Percentiles rank a stretch among this genome's conserved stretches.
Evolutionary conservation across 345 rosid genomes (phyloP).

Genomic region (Durio zibethinus): DNA sequence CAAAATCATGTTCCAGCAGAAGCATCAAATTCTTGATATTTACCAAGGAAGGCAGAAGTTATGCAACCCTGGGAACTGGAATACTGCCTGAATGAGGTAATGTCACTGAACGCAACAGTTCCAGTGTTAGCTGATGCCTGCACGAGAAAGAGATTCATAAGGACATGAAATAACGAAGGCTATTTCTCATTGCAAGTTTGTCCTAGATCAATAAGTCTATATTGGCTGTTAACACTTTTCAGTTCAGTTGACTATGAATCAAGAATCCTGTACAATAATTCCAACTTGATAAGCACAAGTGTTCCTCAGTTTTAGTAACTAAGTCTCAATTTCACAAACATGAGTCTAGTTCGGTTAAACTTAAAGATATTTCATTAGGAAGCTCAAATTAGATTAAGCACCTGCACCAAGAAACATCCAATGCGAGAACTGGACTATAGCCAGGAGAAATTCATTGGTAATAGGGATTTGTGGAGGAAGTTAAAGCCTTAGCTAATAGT

Average conservation of each 20-base stretch:
- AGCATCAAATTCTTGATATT: not conserved
- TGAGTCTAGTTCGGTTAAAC: not conserved
- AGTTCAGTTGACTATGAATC: not conserved
- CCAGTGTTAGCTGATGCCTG: constrained; percentile 96
- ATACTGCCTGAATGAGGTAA: constrained; percentile 52
- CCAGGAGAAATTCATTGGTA: constrained; percentile 82
- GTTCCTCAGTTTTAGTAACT: not conserved
- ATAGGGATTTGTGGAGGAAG: constrained; percentile 79
- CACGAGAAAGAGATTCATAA: constrained; percentile 18
- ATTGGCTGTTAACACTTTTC: not conserved
- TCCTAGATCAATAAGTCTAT: not conserved
- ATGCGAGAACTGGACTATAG: constrained; percentile 74
- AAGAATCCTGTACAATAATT: too few relatives aligned
- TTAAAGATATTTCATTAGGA: not conserved
- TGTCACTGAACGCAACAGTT: constrained; percentile 86
- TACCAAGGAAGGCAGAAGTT: constrained; percentile 12
- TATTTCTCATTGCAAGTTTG: not conserved
- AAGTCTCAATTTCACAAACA: not conserved
- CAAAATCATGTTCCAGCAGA: constrained; percentile 21
- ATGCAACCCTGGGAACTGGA: constrained; percentile 53
- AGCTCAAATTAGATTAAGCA: constrained; percentile 18
- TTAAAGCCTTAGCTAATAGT: constrained; percentile 87
- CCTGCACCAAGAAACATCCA: constrained; percentile 99
- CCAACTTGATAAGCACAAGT: too few relatives aligned
- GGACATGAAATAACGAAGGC: not conserved